Percentiles rank a stretch among this genome's conserved stretches.
These are phyloP conservation scores for Aspergillus proliferans DNA, from an alignment of 2,329 filamentous ascomycete genomes.

Conservation along the genomic window DNA sequence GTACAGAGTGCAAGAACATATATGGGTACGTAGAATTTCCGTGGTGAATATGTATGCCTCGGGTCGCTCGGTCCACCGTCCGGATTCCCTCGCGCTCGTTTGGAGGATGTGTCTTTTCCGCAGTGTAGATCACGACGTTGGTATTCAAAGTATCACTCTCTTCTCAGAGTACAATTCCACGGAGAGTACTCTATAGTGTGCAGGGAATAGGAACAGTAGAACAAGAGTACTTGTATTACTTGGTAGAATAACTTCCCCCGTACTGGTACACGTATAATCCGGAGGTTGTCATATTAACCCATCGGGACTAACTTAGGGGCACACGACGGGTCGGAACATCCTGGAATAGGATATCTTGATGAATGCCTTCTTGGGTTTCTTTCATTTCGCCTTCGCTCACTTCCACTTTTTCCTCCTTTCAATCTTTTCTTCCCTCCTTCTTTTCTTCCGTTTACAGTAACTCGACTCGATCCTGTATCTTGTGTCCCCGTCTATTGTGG, in stretches of 20 bases:
- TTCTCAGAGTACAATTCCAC: too few relatives aligned
- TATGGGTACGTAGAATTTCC: too few relatives aligned
- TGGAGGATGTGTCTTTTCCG: neutral
- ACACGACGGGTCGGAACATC: constrained; percentile 24
- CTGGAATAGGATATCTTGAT: constrained; percentile 24
- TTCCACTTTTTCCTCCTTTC: constrained; percentile 11
- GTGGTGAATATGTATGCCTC: neutral
- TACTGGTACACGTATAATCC: too few relatives aligned
- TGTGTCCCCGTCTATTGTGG: constrained; percentile 1
- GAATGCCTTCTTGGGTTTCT: constrained; percentile 11
- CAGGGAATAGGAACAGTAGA: too few relatives aligned
- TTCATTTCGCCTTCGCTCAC: constrained; percentile 8
- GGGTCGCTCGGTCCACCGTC: neutral
- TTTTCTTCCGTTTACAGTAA: too few relatives aligned
- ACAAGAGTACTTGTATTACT: too few relatives aligned
- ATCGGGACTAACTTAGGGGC: constrained; percentile 33
- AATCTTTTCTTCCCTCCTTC: constrained; percentile 2
- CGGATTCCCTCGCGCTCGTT: neutral
- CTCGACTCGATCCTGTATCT: too few relatives aligned
- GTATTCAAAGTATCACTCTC: too few relatives aligned
- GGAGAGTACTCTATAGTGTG: too few relatives aligned
- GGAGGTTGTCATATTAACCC: constrained; percentile 31
- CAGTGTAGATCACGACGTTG: neutral
- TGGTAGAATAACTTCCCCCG: too few relatives aligned
- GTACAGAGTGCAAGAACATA: too few relatives aligned